Evolutionary conservation across 2,329 filamentous ascomycete genomes (phyloP), one percentile per base, ranked within the genome.

Genomic region (Lasiodiplodia sp.): DNA sequence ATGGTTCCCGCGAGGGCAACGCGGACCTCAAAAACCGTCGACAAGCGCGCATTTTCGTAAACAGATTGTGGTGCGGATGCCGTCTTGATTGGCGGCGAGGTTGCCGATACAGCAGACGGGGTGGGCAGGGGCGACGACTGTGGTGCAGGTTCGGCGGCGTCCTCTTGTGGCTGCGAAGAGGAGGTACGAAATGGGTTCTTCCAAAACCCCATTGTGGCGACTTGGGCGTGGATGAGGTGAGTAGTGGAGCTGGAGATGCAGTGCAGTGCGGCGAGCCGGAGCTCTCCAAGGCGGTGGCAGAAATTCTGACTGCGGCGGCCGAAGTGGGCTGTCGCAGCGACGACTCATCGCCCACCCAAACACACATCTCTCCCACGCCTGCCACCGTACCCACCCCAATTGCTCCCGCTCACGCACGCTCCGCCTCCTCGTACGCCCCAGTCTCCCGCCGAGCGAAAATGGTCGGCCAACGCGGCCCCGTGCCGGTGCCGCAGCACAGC

Each of bases 21-120:
- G 69, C 93, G 91, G 21, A 87, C 77, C 44, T 87, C 81, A 53
- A 91, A 87, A 58, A 89, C 86, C 67, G 94, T 86, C 40, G 89
- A 90, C 34, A 89, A 81, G 68, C 87, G 81, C 51, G 44, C 47
- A 34, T 68, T 37, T 2, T 37, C 52, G 25, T 21, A 23, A 21
- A 4, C 21, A 21, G 51, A 8, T 23, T 23, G 11, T 1, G 11
- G 53, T 6, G 65, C 25, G 16, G 53, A 28, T 34, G 58, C 58
- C 44, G 57, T 58, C 6, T 47, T 23, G n/a, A 37, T 49, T 8
- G 52, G 53, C 37, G 64, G 53, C n/a, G 53, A 28, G 18, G 40
- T 38, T 12, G 64, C 37, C 4, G 64, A 25, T 12, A 40, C 40
- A 7, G 51, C 8, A 14, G 37, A 14, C 28, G 37, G 31, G 31